Conservation (phyloP, 495 filamentous ascomycete genomes). For the Durotheca rogersii region DNA sequence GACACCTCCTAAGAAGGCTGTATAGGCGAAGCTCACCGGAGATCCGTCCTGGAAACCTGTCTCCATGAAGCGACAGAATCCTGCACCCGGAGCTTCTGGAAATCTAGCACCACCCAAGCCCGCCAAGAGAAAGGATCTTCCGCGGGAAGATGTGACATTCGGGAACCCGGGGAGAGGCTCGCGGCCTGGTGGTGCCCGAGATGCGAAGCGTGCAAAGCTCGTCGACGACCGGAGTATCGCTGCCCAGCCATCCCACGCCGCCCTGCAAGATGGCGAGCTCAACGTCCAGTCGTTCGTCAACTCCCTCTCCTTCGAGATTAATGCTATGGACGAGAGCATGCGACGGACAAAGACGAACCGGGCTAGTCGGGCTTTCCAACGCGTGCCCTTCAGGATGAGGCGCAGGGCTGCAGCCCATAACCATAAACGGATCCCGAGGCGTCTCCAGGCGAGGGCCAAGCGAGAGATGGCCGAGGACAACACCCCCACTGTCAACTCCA, state of each 20-base stretch:
- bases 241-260: constrained; percentile 68
- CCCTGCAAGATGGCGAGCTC: constrained; percentile 74
- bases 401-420: constrained; percentile 92
- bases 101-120: constrained; percentile 8
- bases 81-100: background rate
- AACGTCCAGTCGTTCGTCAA: constrained; percentile 79
- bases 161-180: constrained; percentile 37
- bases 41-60: background rate
- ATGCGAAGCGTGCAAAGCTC: constrained; percentile 60
- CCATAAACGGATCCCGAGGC: constrained; percentile 83
- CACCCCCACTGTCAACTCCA: constrained; percentile 76
- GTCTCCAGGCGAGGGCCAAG: constrained; percentile 67
- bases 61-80: constrained; percentile 4
- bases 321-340: constrained; percentile 77
- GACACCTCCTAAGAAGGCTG: constrained; percentile 27
- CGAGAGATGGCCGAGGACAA: constrained; percentile 91
- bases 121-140: constrained; percentile 30
- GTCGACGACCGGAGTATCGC: constrained; percentile 69
- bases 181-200: constrained; percentile 49
- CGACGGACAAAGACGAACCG: constrained; percentile 64
- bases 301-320: constrained; percentile 85
- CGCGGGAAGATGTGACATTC: constrained; percentile 12
- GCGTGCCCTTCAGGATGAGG: constrained; percentile 79
- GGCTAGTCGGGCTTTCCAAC: constrained; percentile 79
- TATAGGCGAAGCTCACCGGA: constrained; percentile 14